These are phyloP conservation scores for Clavispora carvajalis DNA, from an alignment of 805 yeast genomes.

Conservation along the genomic window DNA sequence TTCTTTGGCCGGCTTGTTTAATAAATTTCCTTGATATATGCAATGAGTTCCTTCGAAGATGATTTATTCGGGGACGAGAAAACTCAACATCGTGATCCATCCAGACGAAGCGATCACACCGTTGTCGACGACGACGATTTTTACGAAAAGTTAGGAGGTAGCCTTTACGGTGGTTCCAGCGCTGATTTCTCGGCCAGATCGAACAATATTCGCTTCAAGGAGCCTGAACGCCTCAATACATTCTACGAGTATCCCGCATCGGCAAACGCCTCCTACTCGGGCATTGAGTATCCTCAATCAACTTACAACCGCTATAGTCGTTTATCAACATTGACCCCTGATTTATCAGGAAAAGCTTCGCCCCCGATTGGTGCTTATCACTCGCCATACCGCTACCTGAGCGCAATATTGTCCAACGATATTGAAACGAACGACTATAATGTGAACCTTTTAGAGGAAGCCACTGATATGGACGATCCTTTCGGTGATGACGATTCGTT, in stretches of 20 bases:
- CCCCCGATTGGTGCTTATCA: background rate
- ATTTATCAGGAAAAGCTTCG: background rate
- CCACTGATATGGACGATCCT: constrained; percentile 35
- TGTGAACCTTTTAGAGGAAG: constrained; percentile 37
- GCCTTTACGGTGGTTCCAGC: constrained; percentile 10
- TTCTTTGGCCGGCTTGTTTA: background rate
- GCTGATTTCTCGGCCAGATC: background rate
- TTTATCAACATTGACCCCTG: background rate
- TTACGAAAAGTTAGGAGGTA: constrained; percentile 16
- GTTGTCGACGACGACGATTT: constrained; percentile 12
- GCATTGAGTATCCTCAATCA: background rate
- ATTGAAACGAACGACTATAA: constrained; percentile 25
- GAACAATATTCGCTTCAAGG: background rate
- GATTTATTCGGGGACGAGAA: constrained; percentile 16
- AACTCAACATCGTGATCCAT: constrained; percentile 1
- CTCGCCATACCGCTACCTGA: background rate
- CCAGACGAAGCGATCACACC: constrained; percentile 2
- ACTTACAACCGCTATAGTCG: background rate
- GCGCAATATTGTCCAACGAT: constrained; percentile 3
- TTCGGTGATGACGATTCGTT: constrained; percentile 42
- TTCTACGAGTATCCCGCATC: background rate
- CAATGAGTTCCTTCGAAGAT: constrained; percentile 11
- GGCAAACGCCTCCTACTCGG: background rate
- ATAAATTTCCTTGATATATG: background rate
- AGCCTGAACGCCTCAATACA: background rate